phyloP scores from a whole-genome alignment of 225 moss, liverwort and hornwort species.

The Polytrichum commune region DNA sequence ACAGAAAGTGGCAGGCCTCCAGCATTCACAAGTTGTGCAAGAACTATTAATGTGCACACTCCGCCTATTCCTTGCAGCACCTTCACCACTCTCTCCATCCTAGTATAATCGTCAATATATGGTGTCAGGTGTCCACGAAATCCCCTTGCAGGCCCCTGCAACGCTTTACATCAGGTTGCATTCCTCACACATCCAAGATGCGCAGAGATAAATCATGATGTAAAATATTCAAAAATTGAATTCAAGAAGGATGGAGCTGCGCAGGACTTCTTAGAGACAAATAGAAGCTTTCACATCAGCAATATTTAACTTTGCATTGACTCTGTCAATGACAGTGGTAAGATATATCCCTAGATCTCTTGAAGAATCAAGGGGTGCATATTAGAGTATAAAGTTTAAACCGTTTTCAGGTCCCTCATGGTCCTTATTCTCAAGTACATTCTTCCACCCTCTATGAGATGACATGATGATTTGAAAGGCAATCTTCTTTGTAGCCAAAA shows the following conservation, averaged over 20 bases:
- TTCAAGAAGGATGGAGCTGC: background rate
- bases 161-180: background rate
- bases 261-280: background rate
- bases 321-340: too few species aligned
- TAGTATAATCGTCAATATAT: slow-evolving; percentile 13
- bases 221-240: background rate
- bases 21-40: slow-evolving; percentile 31
- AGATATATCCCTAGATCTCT: too few species aligned
- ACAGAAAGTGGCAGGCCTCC: slow-evolving; percentile 31
- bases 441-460: too few species aligned
- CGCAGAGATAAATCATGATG: background rate
- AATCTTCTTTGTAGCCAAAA: too few species aligned
- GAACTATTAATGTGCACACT: slow-evolving; percentile 39
- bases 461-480: too few species aligned
- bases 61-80: slow-evolving; percentile 31
- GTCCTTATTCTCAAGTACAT: too few species aligned
- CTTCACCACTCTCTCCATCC: slow-evolving; percentile 14
- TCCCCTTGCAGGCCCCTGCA: slow-evolving; percentile 15
- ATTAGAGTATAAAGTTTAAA: too few species aligned
- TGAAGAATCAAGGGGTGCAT: too few species aligned
- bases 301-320: background rate
- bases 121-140: slow-evolving; percentile 20
- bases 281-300: too few species aligned
- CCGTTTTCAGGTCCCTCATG: too few species aligned
- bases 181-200: background rate